Evolutionary conservation across 768 basidiomycete species (phyloP).

Genomic region (Mrakia hoshinonis): DNA sequence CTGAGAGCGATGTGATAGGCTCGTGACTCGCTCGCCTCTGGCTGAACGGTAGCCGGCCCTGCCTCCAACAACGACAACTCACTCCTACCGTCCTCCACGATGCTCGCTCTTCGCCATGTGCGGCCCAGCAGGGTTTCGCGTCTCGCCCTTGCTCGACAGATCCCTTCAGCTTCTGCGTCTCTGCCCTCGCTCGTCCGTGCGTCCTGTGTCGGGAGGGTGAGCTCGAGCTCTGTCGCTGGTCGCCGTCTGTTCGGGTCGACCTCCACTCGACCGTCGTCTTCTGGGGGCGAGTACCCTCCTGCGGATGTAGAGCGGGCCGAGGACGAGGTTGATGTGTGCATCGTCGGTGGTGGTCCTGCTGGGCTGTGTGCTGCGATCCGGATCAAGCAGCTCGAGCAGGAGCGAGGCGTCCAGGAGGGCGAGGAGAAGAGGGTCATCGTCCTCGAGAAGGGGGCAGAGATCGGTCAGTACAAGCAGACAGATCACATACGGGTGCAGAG

Average conservation of each 20-base stretch:
- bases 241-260: conserved; percentile 11
- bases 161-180: not conserved
- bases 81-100: not conserved
- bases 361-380: conserved; percentile 93
- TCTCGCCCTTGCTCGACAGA: not conserved
- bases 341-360: conserved; percentile 91
- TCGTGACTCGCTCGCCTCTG: too few species aligned
- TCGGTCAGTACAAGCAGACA: conserved; percentile 52
- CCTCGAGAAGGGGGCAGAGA: conserved; percentile 87
- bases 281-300: conserved; percentile 37
- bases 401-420: conserved; percentile 57
- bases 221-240: not conserved
- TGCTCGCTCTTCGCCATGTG: not conserved
- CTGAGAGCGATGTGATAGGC: too few species aligned
- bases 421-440: conserved; percentile 83
- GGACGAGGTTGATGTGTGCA: conserved; percentile 92
- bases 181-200: not conserved
- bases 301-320: conserved; percentile 65
- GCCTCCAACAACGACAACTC: not conserved
- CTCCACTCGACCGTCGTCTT: not conserved
- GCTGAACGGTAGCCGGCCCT: too few species aligned
- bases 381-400: conserved; percentile 79
- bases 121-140: not conserved
- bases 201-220: not conserved
- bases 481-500: too few species aligned